Evolutionary conservation across 2,329 filamentous ascomycete species (phyloP), one percentile per base, ranked within the genome.

Genomic region (Daldinia sp.): DNA sequence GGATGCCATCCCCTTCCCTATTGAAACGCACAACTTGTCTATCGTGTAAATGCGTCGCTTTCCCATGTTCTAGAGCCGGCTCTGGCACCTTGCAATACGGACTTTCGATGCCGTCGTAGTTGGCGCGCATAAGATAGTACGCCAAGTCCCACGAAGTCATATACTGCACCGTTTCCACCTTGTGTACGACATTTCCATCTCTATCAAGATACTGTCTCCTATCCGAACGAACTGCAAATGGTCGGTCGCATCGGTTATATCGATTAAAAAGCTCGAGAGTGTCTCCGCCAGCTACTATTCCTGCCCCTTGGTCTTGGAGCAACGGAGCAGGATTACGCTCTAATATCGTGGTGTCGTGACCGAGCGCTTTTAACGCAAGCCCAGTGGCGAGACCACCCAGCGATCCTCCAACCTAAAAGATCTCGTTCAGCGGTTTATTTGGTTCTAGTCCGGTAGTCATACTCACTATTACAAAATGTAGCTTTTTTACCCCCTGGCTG

Each of bases 101-200:
- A 55, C 74, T 79, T 37, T 74, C 56, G 10, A 76, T 56, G 1
- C 80, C 80, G 63, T 85, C 83, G 56, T 82, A 83, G 59, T 82
- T 81, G 63, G 82, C 82, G 33, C 83, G 78, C 67, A 84, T 76
- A 6, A 84, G 66, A 57, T 82, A 76, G 68, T 84, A 85, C 7
- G 82, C 75, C 39, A 84, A 62, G 61, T 84, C 82, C 83, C 83
- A 85, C 20, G 81, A 83, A 3, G 81, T 84, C 83, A 85, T 85
- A 63, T 78, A 76, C 72, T 84, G 83, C 35, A 73, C 67, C 65
- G 77, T 77, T 20, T 79, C 75, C 26, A 77, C 74, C 9, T 66
- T 72, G 65, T 81, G 78, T 15, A 79, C 75, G 7, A 80, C 63
- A 4, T 76, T 73, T 48, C 79, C 79, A 2, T 74, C 72, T 53